Evolutionary conservation across 768 basidiomycete species (phyloP).

Genomic region (Tulasnella calospora): DNA sequence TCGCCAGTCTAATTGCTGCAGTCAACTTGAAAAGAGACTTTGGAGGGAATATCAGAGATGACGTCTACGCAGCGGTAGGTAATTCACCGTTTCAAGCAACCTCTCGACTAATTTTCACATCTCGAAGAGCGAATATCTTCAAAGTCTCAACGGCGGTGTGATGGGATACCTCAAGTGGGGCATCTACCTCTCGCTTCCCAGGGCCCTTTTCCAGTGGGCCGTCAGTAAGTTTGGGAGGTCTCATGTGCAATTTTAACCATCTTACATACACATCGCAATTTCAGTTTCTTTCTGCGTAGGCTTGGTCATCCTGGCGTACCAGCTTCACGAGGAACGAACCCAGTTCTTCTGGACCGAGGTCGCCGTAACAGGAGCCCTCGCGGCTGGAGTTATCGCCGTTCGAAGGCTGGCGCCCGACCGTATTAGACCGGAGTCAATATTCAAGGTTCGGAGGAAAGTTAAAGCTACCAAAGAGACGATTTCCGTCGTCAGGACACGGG

Average conservation of each 20-base stretch:
- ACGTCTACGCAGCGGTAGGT: background rate
- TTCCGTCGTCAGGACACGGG: background rate
- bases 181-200: background rate
- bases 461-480: background rate
- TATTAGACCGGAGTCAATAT: background rate
- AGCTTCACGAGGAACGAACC: background rate
- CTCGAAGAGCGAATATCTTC: background rate
- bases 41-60: background rate
- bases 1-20: background rate
- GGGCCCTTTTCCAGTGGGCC: conserved; percentile 7
- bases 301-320: background rate
- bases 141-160: background rate
- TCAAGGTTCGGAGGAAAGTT: background rate
- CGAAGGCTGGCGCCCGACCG: background rate
- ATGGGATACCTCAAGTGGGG: background rate
- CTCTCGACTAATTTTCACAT: background rate
- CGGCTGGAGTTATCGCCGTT: background rate
- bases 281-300: background rate
- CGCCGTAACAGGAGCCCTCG: background rate
- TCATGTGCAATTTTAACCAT: background rate
- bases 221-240: background rate
- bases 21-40: conserved; percentile 11
- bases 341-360: conserved; percentile 4
- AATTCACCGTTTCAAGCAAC: background rate
- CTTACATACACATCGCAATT: background rate